Evolutionary conservation across 805 yeast genomes (phyloP).

Genomic region (Saccharomycopsis malanga): DNA sequence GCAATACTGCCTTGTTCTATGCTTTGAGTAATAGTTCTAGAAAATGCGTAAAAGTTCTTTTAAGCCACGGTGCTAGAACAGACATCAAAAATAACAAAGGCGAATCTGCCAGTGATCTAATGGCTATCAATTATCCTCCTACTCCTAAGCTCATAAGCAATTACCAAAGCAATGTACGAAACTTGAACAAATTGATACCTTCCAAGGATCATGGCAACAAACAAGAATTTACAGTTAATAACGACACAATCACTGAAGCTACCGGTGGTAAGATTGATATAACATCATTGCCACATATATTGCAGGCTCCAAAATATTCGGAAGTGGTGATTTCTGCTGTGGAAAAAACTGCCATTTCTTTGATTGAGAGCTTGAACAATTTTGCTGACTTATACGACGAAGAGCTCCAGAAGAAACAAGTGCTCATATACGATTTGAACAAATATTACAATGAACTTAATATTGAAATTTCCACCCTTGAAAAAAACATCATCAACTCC

Average conservation of each 20-base stretch:
- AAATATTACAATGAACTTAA: slow-evolving; percentile 18
- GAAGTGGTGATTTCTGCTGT: slow-evolving; percentile 49
- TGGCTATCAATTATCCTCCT: slow-evolving; percentile 12
- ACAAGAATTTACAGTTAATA: neutral
- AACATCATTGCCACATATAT: slow-evolving; percentile 2
- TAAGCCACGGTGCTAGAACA: slow-evolving; percentile 43
- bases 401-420: slow-evolving; percentile 48
- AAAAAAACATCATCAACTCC: slow-evolving; percentile 16
- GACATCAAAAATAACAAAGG: slow-evolving; percentile 34
- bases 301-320: slow-evolving; percentile 32
- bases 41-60: slow-evolving; percentile 41
- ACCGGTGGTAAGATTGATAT: neutral
- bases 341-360: slow-evolving; percentile 44
- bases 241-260: neutral
- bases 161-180: slow-evolving; percentile 15
- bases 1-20: slow-evolving; percentile 73
- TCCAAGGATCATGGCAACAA: neutral
- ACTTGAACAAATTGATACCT: slow-evolving; percentile 14
- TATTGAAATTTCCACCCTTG: slow-evolving; percentile 11
- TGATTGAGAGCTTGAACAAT: slow-evolving; percentile 41
- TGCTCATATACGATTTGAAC: slow-evolving; percentile 23
- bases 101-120: slow-evolving; percentile 25
- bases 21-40: slow-evolving; percentile 57
- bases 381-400: slow-evolving; percentile 46
- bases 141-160: slow-evolving; percentile 17